Evolutionary conservation across 169 alveolate genomes (phyloP).

Genomic region (Plasmodium adleri): DNA sequence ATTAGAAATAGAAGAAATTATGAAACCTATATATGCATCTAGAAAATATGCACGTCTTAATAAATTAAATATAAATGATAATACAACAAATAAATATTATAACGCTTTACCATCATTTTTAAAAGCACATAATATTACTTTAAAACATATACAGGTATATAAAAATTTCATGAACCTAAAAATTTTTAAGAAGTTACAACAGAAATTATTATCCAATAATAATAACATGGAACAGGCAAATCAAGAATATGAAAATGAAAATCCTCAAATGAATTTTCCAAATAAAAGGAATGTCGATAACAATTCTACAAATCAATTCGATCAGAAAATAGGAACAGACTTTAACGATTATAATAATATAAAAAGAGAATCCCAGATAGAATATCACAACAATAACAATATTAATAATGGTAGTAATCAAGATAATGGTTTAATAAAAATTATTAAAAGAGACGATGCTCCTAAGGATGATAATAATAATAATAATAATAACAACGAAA

Average conservation of each 20-base stretch:
- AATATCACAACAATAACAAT: constrained; percentile 28
- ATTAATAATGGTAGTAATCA: constrained; percentile 10
- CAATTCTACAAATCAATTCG: not conserved
- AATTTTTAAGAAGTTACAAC: constrained; percentile 55
- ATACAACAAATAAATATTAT: constrained; percentile 55
- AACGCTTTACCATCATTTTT: constrained; percentile 61
- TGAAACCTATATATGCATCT: constrained; percentile 75
- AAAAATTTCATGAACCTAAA: constrained; percentile 72
- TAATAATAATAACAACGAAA: constrained; percentile 27
- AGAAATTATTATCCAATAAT: constrained; percentile 27
- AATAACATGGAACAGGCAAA: constrained; percentile 23
- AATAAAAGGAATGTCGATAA: constrained; percentile 21
- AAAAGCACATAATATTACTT: constrained; percentile 73
- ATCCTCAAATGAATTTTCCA: not conserved
- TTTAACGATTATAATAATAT: too few relatives aligned
- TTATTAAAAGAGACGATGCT: constrained; percentile 11
- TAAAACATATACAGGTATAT: constrained; percentile 74
- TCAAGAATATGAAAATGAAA: constrained; percentile 24
- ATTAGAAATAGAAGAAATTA: constrained; percentile 79
- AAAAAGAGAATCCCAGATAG: too few relatives aligned
- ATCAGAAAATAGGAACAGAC: too few relatives aligned
- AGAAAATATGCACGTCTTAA: constrained; percentile 74
- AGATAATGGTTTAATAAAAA: constrained; percentile 19
- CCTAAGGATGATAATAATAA: constrained; percentile 29
- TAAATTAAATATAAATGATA: constrained; percentile 68